Conservation (phyloP, 257 asterid genomes). For the Penstemon newberryi region DNA sequence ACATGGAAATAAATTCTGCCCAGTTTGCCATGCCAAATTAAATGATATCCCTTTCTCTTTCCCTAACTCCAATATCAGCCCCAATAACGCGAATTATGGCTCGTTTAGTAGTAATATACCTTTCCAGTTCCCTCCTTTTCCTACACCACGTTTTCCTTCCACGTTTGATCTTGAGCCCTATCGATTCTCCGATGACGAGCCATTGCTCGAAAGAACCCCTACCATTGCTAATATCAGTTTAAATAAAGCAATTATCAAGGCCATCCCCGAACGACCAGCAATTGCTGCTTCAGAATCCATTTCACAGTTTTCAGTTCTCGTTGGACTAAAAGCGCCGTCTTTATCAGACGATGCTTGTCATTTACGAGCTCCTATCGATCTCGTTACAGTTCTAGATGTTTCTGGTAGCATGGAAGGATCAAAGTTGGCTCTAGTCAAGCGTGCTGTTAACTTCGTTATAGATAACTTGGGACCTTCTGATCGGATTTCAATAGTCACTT, state of each 20-base stretch:
- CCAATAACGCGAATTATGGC: not conserved
- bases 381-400: slow-evolving; percentile 42
- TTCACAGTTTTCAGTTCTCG: slow-evolving; percentile 28
- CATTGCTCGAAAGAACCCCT: slow-evolving; percentile 15
- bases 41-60: slow-evolving; percentile 23
- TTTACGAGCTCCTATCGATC: slow-evolving; percentile 40
- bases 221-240: not conserved
- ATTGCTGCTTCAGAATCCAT: slow-evolving; percentile 29
- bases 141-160: not conserved
- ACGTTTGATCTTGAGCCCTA: slow-evolving; percentile 15
- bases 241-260: slow-evolving; percentile 23
- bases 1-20: slow-evolving; percentile 31
- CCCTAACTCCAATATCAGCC: not conserved
- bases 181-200: slow-evolving; percentile 34
- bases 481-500: slow-evolving; percentile 26
- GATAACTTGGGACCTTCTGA: slow-evolving; percentile 36
- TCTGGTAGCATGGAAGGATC: slow-evolving; percentile 36
- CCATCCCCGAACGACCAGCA: slow-evolving; percentile 30
- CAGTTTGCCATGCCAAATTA: slow-evolving; percentile 33
- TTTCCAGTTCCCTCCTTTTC: not conserved
- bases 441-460: slow-evolving; percentile 30
- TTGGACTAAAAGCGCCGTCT: slow-evolving; percentile 35
- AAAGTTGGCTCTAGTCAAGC: slow-evolving; percentile 34
- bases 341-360: slow-evolving; percentile 15
- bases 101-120: not conserved